Evolutionary conservation across 1,284 basidiomycete species (phyloP).

Genomic region (Ganoderma meredithae): DNA sequence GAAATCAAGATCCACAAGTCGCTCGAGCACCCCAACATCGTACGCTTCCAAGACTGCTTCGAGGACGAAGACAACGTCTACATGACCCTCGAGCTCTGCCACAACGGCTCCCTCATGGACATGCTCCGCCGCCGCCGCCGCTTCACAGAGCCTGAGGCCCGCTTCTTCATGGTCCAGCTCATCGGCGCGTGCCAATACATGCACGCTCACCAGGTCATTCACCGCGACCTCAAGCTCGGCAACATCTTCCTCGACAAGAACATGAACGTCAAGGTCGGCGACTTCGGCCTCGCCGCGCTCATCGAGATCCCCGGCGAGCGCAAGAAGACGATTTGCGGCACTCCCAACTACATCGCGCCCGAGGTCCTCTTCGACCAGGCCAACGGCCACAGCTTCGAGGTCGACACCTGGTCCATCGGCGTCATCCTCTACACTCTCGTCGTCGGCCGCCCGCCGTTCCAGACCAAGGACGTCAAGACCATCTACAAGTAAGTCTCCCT

Average conservation of each 20-base stretch:
- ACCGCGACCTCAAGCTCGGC: constrained; percentile 95
- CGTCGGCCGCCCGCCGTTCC: constrained; percentile 95
- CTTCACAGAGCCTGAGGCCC: constrained; percentile 92
- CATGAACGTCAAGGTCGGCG: constrained; percentile 97
- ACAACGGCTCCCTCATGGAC: constrained; percentile 90
- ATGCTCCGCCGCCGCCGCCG: constrained; percentile 89
- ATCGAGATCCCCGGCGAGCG: constrained; percentile 96
- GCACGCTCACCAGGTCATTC: constrained; percentile 95
- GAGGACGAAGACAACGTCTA: constrained; percentile 97
- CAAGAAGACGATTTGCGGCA: constrained; percentile 99
- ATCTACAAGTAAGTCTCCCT: constrained; percentile 80
- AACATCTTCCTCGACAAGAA: constrained; percentile 93
- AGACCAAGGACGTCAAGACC: constrained; percentile 95
- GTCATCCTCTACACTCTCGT: constrained; percentile 97
- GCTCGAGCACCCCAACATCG: constrained; percentile 92
- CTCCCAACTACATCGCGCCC: constrained; percentile 98
- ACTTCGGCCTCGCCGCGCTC: constrained; percentile 96
- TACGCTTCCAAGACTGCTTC: constrained; percentile 93
- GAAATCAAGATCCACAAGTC: constrained; percentile 99
- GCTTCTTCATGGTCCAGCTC: constrained; percentile 94
- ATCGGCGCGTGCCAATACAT: constrained; percentile 97
- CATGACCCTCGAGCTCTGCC: constrained; percentile 95
- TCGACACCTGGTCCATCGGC: constrained; percentile 97
- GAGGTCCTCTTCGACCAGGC: constrained; percentile 97
- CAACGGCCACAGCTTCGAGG: constrained; percentile 97